These are phyloP conservation scores for Pholiota conissans DNA, from an alignment of 768 basidiomycete genomes.

Conservation along the genomic window DNA sequence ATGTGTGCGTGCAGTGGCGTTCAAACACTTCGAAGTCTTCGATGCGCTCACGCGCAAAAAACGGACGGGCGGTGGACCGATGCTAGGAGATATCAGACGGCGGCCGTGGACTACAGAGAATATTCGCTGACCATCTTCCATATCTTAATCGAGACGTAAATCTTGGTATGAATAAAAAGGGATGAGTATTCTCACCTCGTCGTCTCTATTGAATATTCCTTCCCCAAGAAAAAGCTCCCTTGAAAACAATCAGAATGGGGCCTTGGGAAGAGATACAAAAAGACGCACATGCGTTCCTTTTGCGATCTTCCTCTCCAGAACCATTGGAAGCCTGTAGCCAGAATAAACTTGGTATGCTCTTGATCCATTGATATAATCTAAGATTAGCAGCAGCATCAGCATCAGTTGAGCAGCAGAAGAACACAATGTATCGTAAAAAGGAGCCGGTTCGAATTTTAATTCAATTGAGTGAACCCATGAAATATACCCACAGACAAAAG, in stretches of 20 bases:
- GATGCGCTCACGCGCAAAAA: slow-evolving; percentile 72
- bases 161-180: not conserved
- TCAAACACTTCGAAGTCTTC: slow-evolving; percentile 73
- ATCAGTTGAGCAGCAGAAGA: not conserved
- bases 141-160: slow-evolving; percentile 29
- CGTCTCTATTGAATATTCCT: slow-evolving; percentile 80
- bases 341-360: slow-evolving; percentile 62
- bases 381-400: slow-evolving; percentile 9
- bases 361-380: slow-evolving; percentile 78
- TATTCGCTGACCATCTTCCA: slow-evolving; percentile 61
- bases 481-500: slow-evolving; percentile 9
- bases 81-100: slow-evolving; percentile 42
- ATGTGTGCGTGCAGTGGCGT: slow-evolving; percentile 44
- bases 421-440: not conserved
- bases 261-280: not conserved
- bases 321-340: slow-evolving; percentile 62
- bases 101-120: not conserved
- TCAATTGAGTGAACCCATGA: not conserved
- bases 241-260: slow-evolving; percentile 4
- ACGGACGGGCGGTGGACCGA: slow-evolving; percentile 66
- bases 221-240: slow-evolving; percentile 67
- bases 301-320: slow-evolving; percentile 69
- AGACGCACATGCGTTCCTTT: slow-evolving; percentile 63
- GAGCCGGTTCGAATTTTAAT: not conserved
- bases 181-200: slow-evolving; percentile 45